These are phyloP conservation scores for Jamesozyma rosinii DNA, from an alignment of 805 yeast species.

Conservation along the genomic window DNA sequence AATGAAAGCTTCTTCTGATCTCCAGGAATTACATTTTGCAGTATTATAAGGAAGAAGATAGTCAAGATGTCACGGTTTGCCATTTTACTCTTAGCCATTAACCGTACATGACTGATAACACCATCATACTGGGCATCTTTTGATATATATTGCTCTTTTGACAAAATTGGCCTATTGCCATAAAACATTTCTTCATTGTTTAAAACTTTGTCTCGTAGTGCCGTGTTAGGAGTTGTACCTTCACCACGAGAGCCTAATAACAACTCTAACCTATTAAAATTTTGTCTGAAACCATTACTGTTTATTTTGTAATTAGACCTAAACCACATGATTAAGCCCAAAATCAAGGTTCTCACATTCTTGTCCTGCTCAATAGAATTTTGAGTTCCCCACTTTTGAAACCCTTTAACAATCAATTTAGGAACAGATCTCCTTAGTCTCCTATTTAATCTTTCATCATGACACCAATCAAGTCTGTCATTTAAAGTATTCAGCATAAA, in stretches of 20 bases:
- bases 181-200: conserved; percentile 12
- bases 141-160: not conserved
- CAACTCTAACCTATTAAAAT: conserved; percentile 10
- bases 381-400: conserved; percentile 6
- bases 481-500: conserved; percentile 11
- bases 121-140: not conserved
- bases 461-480: conserved; percentile 9
- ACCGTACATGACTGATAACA: conserved; percentile 7
- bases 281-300: conserved; percentile 24
- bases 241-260: conserved; percentile 3
- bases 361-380: not conserved
- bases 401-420: conserved; percentile 16
- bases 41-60: conserved; percentile 17
- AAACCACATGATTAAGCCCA: conserved; percentile 23
- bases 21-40: conserved; percentile 11
- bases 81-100: conserved; percentile 18
- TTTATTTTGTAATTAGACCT: conserved; percentile 19
- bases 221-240: not conserved
- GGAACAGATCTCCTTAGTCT: conserved; percentile 20
- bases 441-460: conserved; percentile 15
- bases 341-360: conserved; percentile 12
- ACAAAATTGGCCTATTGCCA: conserved; percentile 13
- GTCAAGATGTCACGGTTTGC: conserved; percentile 18
- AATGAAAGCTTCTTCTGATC: conserved; percentile 5
- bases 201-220: conserved; percentile 4